Evolutionary conservation across 805 yeast species (phyloP), one percentile per base, ranked within the genome.

Genomic region (Suhomyces faveliae): DNA sequence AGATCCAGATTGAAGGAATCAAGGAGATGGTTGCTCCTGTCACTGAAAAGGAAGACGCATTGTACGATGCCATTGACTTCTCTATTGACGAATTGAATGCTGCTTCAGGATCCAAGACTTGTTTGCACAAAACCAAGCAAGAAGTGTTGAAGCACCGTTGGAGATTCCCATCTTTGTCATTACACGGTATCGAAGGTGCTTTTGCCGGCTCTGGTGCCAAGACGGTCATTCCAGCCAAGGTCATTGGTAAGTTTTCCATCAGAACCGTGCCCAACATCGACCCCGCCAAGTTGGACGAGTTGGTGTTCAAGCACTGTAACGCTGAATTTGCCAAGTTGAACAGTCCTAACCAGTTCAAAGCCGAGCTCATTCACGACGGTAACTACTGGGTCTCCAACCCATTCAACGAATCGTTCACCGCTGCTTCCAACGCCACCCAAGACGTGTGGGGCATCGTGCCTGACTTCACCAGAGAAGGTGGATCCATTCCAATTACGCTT

Each of bases 141-240:
- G 85, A 84, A 50, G 90, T 96, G 50, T 79, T 94, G 61, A 92
- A 90, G 87, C 97, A 91, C 70, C 84, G 99, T 80, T 94, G 99
- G 99, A 86, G 99, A 78, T 90, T 78, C 73, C 99, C 99, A 48
- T 89, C 98, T 6, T 77, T 94, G 60, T 91, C 98, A 2, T 69
- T 94, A 56, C 99, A 94, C 70, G 99, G 99, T 57, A 80, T 94
- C 47, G 99, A 94, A 72, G 99, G 99, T 54, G 99, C 98, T 5
- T 94, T 94, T 69, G 84, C 86, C 42, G 92, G 87, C 39, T 79
- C 87, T 41, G 99, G 99, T 55, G 99, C 98, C 49, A 94, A 94
- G 77, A 94, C 99, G 27, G 99, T 94, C 45, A 94, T 94, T 56
- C 99, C 99, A 29, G 88, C 97, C 42, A 86, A 85, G 65, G 98